Base-by-base conservation (phyloP, 2,329 filamentous ascomycete species). In the Cercospora zeae-maydis region DNA sequence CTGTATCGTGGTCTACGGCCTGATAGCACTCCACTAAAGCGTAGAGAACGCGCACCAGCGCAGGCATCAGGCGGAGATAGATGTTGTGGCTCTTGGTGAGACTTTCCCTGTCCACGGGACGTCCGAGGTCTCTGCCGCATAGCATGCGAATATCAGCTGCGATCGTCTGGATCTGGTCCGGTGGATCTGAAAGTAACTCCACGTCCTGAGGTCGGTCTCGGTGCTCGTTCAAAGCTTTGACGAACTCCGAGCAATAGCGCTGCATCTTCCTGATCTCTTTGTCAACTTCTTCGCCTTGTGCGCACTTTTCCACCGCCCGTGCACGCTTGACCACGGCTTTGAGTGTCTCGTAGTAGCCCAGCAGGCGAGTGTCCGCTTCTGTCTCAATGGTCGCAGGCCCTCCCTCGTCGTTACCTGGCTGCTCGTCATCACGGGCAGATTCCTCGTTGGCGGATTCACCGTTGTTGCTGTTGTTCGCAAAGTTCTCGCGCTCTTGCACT, bases 61-160 rank as follows among this genome's bases (percentile, higher is more conserved):
- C 59, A 8, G 71, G 72, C 14, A 75, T 62, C 13, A 74, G 55
- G 54, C 69, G 65, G 33, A 66, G 62, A 47, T 73, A 74, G 16
- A 75, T 71, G 42, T 69, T 63, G n/a, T 63, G 60, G 19, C 63
- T 62, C 42, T 66, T 65, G 7, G 63, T 31, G 13, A 30, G 30
- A 16, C 63, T 54, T 2, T 42, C 51, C 19, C 63, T 49, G 16
- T 70, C 49, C 13, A 63, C 59, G 5, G 63, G 60, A 11, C 55
- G 61, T 16, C 66, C 39, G 1, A 61, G 49, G 30, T 64, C 33
- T 16, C 66, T 51, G 30, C 36, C 49, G 53, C 66, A 67, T n/a
- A 67, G 61, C 21, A 34, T 49, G 6, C 36, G 58, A 19, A 66
- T 45, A 13, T 56, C 55, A 16, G 54, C 13, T 9, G 42, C 49